Percentiles rank a stretch among this genome's conserved stretches.
phyloP scores from a whole-genome alignment of 2,329 filamentous ascomycete species.

The Colletotrichum sp. region DNA sequence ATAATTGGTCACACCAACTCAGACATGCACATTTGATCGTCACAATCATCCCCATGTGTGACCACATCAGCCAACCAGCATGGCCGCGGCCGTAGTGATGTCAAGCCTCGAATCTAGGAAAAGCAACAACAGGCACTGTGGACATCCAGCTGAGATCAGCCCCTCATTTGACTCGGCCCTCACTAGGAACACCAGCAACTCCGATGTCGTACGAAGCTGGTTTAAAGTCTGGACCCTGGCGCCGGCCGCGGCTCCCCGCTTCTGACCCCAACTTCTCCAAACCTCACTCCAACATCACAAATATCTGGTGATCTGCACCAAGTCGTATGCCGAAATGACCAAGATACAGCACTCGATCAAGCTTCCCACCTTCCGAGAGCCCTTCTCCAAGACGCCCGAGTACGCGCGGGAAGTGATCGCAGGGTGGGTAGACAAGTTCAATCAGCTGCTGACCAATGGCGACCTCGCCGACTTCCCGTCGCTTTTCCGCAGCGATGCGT shows the following conservation, averaged over 20 bases:
- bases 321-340: background rate
- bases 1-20: background rate
- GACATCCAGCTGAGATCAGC: background rate
- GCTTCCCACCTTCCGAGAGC: background rate
- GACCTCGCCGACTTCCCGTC: background rate
- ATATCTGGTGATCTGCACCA: background rate
- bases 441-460: background rate
- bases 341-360: background rate
- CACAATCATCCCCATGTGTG: background rate
- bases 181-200: background rate
- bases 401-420: background rate
- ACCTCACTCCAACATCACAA: too few species aligned
- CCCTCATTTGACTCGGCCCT: background rate
- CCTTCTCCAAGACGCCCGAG: background rate
- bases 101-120: background rate
- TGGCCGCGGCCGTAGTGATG: background rate
- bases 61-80: background rate
- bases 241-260: background rate
- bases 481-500: constrained; percentile 49
- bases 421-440: background rate
- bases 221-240: background rate
- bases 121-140: background rate
- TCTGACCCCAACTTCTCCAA: background rate
- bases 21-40: background rate
- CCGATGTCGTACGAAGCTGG: background rate